Evolutionary conservation across 345 rosid genomes (phyloP).

Genomic region (Lepidium aucheri): DNA sequence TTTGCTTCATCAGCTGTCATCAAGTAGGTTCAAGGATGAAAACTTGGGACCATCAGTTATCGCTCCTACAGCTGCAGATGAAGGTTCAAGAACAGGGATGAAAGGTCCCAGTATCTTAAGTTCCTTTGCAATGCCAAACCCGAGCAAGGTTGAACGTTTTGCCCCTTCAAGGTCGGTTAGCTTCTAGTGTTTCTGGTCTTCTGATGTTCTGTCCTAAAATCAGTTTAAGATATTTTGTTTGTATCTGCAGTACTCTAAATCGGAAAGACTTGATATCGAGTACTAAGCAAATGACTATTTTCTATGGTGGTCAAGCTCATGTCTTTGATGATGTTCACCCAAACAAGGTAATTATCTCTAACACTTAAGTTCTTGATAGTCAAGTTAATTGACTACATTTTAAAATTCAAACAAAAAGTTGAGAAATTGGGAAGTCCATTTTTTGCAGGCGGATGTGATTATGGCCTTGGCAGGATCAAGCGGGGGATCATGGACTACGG

Average conservation of each 20-base stretch:
- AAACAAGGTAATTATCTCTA: conserved; percentile 51
- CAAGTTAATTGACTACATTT: neutral
- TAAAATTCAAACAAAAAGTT: neutral
- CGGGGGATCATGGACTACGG: conserved; percentile 95
- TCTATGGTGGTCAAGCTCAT: conserved; percentile 98
- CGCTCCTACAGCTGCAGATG: conserved; percentile 86
- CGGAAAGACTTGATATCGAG: conserved; percentile 44
- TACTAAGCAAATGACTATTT: conserved; percentile 88
- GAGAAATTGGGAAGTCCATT: neutral
- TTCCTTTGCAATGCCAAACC: conserved; percentile 39
- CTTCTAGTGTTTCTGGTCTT: conserved; percentile 5
- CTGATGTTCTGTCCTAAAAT: conserved; percentile 11
- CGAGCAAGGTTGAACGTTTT: conserved; percentile 20
- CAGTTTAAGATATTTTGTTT: neutral
- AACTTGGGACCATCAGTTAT: conserved; percentile 40
- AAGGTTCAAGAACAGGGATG: conserved; percentile 97
- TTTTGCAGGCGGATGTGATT: conserved; percentile 82
- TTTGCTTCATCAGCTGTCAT: conserved; percentile 47
- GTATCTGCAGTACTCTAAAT: conserved; percentile 28
- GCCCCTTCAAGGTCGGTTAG: conserved; percentile 48
- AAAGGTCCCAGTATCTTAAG: conserved; percentile 63
- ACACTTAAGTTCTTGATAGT: neutral
- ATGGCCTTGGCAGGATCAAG: conserved; percentile 96
- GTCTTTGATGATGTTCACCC: conserved; percentile 98
- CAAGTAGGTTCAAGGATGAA: conserved; percentile 62